These are phyloP conservation scores for Agaricus sinodeliciosus DNA, from an alignment of 768 basidiomycete species.

Conservation along the genomic window DNA sequence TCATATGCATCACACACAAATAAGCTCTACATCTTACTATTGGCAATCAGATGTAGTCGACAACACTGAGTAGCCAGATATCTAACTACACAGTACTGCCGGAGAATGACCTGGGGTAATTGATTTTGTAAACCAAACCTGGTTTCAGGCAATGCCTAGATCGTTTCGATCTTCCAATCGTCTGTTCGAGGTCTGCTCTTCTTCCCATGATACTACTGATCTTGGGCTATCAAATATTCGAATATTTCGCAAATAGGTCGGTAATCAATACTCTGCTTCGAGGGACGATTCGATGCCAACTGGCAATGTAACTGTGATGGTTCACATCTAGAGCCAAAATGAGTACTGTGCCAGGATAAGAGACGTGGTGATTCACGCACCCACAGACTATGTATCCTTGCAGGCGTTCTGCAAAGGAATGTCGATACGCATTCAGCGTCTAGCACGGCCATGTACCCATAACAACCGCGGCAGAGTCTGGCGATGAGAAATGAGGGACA, in stretches of 20 bases:
- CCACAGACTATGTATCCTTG: not conserved
- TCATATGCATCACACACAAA: not conserved
- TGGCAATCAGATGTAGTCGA: conserved; percentile 11
- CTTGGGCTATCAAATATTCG: not conserved
- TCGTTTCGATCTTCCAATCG: not conserved
- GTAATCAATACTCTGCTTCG: too few species aligned
- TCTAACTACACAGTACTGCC: conserved; percentile 1
- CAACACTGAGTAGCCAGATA: conserved; percentile 7
- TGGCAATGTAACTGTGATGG: too few species aligned
- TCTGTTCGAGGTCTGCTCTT: too few species aligned
- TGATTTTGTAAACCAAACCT: conserved; percentile 7
- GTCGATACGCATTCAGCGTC: not conserved
- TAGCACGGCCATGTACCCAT: not conserved
- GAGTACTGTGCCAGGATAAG: not conserved
- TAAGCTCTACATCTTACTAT: conserved; percentile 10
- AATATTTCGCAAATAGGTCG: too few species aligned
- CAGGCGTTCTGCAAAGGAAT: conserved; percentile 8
- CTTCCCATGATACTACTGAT: not conserved
- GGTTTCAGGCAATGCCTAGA: too few species aligned
- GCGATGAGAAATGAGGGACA: not conserved
- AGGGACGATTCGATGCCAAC: too few species aligned
- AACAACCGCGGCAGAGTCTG: not conserved
- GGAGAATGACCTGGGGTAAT: conserved; percentile 11
- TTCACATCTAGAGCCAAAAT: too few species aligned
- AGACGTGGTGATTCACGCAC: not conserved